These are phyloP conservation scores for Penicillium coprophilum DNA, from an alignment of 495 filamentous ascomycete species.

Conservation along the genomic window DNA sequence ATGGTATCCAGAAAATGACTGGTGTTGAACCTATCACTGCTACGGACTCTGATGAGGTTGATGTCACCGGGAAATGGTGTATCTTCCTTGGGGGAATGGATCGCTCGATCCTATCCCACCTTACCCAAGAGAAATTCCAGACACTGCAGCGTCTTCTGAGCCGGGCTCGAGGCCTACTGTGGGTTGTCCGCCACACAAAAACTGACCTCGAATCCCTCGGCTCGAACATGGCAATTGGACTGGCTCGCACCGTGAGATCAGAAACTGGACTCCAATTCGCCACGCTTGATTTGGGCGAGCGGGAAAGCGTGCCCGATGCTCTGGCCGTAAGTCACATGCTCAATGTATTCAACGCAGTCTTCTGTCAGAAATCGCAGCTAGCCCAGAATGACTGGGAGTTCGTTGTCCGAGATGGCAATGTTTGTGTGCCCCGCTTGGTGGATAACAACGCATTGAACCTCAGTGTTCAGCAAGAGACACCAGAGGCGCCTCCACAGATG, in stretches of 20 bases:
- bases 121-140: conserved; percentile 24
- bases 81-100: conserved; percentile 34
- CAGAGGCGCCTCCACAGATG: conserved; percentile 22
- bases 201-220: conserved; percentile 19
- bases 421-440: conserved; percentile 32
- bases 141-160: conserved; percentile 26
- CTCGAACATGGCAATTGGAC: conserved; percentile 30
- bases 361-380: conserved; percentile 22
- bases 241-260: conserved; percentile 35
- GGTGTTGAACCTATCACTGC: conserved; percentile 11
- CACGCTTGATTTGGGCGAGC: conserved; percentile 29
- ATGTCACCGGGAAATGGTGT: conserved; percentile 33
- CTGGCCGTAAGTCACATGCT: conserved; percentile 23
- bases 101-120: conserved; percentile 23
- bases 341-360: conserved; percentile 28
- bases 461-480: conserved; percentile 27
- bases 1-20: conserved; percentile 16
- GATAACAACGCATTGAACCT: conserved; percentile 29
- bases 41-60: conserved; percentile 9
- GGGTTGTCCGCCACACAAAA: conserved; percentile 26
- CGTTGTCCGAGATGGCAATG: conserved; percentile 24
- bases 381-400: conserved; percentile 33
- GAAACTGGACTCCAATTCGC: conserved; percentile 33
- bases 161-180: conserved; percentile 29
- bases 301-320: conserved; percentile 14